Conservation (phyloP, 495 filamentous ascomycete genomes). For the Alectoria sarmentosa region DNA sequence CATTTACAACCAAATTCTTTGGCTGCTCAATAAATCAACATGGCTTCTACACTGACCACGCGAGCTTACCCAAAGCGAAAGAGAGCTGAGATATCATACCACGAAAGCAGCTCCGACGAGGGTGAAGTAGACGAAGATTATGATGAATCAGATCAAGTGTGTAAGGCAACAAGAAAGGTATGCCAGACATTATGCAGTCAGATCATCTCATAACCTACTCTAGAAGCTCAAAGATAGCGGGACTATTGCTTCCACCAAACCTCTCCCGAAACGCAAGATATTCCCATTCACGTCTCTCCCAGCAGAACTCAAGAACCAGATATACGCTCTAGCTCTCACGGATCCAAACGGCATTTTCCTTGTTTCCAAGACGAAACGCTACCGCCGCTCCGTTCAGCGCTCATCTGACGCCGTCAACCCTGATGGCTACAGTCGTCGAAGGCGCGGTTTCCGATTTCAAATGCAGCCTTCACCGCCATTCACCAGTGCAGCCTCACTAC, state of each 20-base stretch:
- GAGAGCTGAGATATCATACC: conserved; percentile 15
- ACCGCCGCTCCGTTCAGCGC: neutral
- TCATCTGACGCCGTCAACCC: neutral
- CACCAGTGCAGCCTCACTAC: neutral
- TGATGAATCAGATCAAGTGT: neutral
- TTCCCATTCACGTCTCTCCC: conserved; percentile 19
- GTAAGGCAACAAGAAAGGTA: conserved; percentile 5
- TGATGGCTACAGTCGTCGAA: neutral
- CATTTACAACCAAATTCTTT: neutral
- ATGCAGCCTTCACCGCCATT: neutral
- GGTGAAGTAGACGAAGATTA: neutral
- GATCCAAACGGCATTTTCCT: neutral
- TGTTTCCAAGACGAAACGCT: neutral
- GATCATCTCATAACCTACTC: neutral
- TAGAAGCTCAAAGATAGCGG: neutral
- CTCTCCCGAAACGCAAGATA: conserved; percentile 20
- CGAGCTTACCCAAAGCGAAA: conserved; percentile 17
- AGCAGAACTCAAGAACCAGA: conserved; percentile 19
- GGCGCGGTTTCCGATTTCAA: neutral
- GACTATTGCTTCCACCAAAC: neutral
- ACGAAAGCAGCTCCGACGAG: conserved; percentile 12
- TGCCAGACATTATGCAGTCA: neutral
- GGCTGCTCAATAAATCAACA: neutral
- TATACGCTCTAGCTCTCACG: conserved; percentile 12
- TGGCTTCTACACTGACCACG: neutral